phyloP scores from a whole-genome alignment of 2,329 filamentous ascomycete genomes.

The Xylaria sp. region DNA sequence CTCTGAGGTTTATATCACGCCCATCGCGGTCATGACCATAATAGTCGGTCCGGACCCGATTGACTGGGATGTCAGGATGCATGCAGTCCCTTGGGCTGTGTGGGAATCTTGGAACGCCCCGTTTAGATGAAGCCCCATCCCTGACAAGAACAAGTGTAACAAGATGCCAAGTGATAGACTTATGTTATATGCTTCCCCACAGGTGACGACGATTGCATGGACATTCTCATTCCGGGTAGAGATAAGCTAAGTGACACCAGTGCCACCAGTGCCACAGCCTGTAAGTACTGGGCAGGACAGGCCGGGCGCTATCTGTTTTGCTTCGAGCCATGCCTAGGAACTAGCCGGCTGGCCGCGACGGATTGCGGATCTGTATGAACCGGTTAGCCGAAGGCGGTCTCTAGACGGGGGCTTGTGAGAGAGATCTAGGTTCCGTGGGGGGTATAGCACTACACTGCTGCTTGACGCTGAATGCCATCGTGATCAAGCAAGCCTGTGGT shows the following conservation, averaged over 20 bases:
- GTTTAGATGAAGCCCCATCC: constrained; percentile 17
- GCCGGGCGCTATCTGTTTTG: too few species aligned
- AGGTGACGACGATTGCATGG: constrained; percentile 3
- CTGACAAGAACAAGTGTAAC: background rate
- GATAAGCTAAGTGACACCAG: constrained; percentile 11
- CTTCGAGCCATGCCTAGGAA: background rate
- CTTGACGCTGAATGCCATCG: background rate
- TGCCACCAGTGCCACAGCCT: background rate
- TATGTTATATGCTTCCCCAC: constrained; percentile 5
- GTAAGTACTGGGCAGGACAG: too few species aligned
- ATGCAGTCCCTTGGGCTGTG: constrained; percentile 1
- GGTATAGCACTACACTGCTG: background rate
- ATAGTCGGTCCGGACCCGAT: background rate
- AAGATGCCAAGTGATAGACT: constrained; percentile 9
- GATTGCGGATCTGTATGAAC: constrained; percentile 5
- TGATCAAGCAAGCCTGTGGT: background rate
- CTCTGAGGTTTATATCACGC: background rate
- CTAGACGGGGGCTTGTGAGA: background rate
- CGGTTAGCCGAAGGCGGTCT: constrained; percentile 10
- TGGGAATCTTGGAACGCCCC: constrained; percentile 3
- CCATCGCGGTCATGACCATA: background rate
- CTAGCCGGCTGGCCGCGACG: background rate
- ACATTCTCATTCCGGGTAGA: background rate
- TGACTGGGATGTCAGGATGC: background rate
- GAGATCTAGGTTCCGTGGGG: background rate